Percentiles rank a stretch among this genome's conserved stretches.
These are phyloP conservation scores for Choiromyces venosus DNA, from an alignment of 495 filamentous ascomycete species.

Conservation along the genomic window DNA sequence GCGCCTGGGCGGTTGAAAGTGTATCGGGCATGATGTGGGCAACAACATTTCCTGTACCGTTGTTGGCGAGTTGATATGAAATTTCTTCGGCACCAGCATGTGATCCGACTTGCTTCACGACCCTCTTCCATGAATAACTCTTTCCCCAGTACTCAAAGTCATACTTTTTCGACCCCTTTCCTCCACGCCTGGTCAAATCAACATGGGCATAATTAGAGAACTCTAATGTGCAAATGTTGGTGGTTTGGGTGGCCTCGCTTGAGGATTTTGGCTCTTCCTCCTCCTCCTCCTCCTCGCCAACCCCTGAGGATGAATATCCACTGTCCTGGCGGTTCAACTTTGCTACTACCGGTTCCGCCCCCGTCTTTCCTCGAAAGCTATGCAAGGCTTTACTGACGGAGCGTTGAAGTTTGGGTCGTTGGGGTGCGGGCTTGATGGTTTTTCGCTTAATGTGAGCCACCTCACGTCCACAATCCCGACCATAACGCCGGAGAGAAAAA, in stretches of 20 bases:
- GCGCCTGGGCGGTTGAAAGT: conserved; percentile 60
- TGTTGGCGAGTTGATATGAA: conserved; percentile 72
- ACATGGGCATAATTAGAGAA: conserved; percentile 97
- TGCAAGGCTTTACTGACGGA: conserved; percentile 73
- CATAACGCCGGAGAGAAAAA: conserved; percentile 88
- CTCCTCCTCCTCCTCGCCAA: conserved; percentile 49
- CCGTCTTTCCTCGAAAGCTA: conserved; percentile 57
- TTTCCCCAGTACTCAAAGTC: conserved; percentile 90
- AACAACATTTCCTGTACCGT: conserved; percentile 55
- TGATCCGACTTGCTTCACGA: conserved; percentile 50
- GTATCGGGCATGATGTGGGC: conserved; percentile 83
- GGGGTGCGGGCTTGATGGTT: conserved; percentile 45
- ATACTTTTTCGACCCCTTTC: conserved; percentile 68
- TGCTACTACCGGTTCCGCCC: conserved; percentile 46
- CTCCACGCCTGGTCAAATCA: conserved; percentile 67
- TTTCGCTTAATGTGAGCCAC: conserved; percentile 80
- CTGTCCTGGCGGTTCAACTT: conserved; percentile 51
- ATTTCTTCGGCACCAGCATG: conserved; percentile 54
- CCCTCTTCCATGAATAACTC: conserved; percentile 77
- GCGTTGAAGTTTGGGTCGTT: conserved; percentile 56
- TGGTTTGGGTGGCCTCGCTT: conserved; percentile 47
- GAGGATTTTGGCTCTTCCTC: conserved; percentile 35
- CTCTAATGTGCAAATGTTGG: conserved; percentile 78
- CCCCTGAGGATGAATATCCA: conserved; percentile 51
- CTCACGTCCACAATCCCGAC: conserved; percentile 85